Evolutionary conservation across 1,139 yeast genomes (phyloP).

Genomic region (Suhomyces bribrorum): DNA sequence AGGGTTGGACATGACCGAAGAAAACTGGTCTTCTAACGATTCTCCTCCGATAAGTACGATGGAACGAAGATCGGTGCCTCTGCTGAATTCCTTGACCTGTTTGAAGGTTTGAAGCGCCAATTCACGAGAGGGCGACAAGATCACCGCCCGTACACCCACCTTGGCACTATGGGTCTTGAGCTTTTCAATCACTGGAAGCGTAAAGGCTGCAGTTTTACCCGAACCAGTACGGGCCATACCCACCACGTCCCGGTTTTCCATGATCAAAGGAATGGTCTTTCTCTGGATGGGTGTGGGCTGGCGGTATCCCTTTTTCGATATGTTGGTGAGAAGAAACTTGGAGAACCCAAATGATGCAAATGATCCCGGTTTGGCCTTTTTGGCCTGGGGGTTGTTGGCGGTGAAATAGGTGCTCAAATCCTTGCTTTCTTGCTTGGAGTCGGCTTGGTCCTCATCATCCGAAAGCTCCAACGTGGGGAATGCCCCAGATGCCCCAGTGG

Average conservation of each 20-base stretch:
- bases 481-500: constrained; percentile 13
- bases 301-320: constrained; percentile 81
- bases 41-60: constrained; percentile 94
- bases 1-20: constrained; percentile 90
- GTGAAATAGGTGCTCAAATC: constrained; percentile 45
- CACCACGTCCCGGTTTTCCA: constrained; percentile 90
- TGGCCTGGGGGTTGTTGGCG: constrained; percentile 45
- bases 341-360: constrained; percentile 91
- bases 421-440: constrained; percentile 27
- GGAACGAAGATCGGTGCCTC: constrained; percentile 80
- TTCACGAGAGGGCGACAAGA: constrained; percentile 91
- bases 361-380: constrained; percentile 76
- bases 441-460: constrained; percentile 54
- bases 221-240: constrained; percentile 99
- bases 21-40: constrained; percentile 91
- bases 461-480: constrained; percentile 73
- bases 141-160: constrained; percentile 86
- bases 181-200: constrained; percentile 88
- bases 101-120: constrained; percentile 89
- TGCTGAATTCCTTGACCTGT: constrained; percentile 84
- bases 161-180: constrained; percentile 80
- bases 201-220: constrained; percentile 97
- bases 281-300: constrained; percentile 98
- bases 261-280: constrained; percentile 85
- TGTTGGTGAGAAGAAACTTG: constrained; percentile 65